phyloP scores from a whole-genome alignment of 176 grass and related monocot genomes.

The Phoenix roebelenii region DNA sequence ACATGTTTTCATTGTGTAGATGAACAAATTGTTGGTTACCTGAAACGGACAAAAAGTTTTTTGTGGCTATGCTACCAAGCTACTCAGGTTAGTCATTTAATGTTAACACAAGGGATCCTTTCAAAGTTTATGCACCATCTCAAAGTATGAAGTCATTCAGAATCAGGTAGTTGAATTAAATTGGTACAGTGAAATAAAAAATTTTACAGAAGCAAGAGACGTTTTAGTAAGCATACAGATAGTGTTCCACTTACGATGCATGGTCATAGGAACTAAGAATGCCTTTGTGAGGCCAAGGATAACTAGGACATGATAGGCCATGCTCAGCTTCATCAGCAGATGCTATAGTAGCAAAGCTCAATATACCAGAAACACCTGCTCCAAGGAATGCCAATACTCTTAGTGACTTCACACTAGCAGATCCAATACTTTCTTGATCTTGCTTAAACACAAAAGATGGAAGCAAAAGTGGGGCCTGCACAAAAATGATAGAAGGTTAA shows the following conservation, averaged over 20 bases:
- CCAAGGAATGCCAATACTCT: conserved; percentile 18
- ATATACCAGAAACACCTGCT: conserved; percentile 9
- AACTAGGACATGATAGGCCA: conserved; percentile 23
- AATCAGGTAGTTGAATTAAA: background rate
- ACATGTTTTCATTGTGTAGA: background rate
- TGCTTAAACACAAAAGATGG: conserved; percentile 8
- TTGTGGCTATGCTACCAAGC: no score
- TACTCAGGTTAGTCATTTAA: no score
- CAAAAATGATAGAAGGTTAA: background rate
- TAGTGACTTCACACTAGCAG: conserved; percentile 8
- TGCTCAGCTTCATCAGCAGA: conserved; percentile 20
- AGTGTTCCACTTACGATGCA: conserved; percentile 9
- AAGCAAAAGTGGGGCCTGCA: conserved; percentile 12
- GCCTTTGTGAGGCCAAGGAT: conserved; percentile 46
- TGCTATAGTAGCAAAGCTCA: conserved; percentile 16
- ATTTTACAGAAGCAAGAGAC: background rate
- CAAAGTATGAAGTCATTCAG: no score
- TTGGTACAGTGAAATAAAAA: background rate
- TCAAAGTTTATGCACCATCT: no score
- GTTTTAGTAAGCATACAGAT: background rate
- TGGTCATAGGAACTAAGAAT: conserved; percentile 12
- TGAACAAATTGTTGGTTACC: no score
- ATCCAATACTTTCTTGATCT: conserved; percentile 1
- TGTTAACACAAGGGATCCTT: no score
- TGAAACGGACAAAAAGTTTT: no score